Base-by-base conservation (phyloP, 164 flowering plant species). In the Umbellularia californica region DNA sequence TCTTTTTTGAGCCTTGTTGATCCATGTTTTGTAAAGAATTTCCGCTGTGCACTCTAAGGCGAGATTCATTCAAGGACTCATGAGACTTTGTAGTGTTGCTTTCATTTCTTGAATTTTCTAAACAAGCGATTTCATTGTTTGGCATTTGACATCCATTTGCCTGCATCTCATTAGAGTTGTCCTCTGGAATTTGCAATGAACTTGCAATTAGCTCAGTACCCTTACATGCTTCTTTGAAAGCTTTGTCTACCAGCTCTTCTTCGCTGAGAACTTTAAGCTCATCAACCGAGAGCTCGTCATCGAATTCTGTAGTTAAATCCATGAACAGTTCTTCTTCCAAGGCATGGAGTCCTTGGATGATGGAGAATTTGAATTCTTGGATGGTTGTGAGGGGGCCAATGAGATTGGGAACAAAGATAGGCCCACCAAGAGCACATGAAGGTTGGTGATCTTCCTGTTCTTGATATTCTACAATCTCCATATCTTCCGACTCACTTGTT, bases 361-460 rank as follows among this genome's bases (percentile, higher is more conserved):
- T 63, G 13, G 80, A 75, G 50, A 72, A 30, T 75, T 88, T 81
- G 68, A 90, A 89, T 4, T 70, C 77, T 33, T 82, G 68, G 66
- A 84, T 82, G 28, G 83, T 75, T 60, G 90, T 88, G 71, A 87
- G 77, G 20, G 89, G 83, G 68, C 92, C 81, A 27, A 89, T 83
- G n/a, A 85, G 76, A 63, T 87, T 81, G 13, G 85, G 83, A 17
- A 82, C 75, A 70, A 75, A 92, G 35, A 92, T 85, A 0, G 97
- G 95, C 0, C 98, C 94, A 0, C 97, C 98, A 13, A 84, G 87
- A 5, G 94, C 88, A 65, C 89, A 65, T 19, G 88, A 80, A 51
- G 73, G 75, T 25, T 33, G 47, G 22, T 28, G 5, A 41, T 72
- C 79, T 28, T 75, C 50, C 13, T 62, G 68, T 11, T 35, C n/a